These are phyloP conservation scores for Cryptococcus floricola DNA, from an alignment of 1,284 basidiomycete genomes.

Conservation along the genomic window DNA sequence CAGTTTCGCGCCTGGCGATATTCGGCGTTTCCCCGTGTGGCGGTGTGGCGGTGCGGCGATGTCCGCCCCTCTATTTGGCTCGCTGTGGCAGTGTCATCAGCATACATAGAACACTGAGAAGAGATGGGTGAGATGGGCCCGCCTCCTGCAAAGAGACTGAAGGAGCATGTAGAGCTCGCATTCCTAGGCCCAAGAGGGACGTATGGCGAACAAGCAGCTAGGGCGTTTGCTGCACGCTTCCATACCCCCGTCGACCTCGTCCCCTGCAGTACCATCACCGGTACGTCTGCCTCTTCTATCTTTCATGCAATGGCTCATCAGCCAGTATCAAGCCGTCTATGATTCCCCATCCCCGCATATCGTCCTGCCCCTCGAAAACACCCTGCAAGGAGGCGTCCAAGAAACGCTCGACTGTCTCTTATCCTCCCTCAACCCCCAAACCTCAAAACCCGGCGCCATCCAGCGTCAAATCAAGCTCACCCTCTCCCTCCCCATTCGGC, in stretches of 20 bases:
- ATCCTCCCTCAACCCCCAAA: constrained; percentile 1
- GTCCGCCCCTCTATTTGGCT: too few relatives aligned
- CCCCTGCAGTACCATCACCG: constrained; percentile 32
- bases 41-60: too few relatives aligned
- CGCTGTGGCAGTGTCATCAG: too few relatives aligned
- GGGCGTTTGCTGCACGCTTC: constrained; percentile 18
- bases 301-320: neutral
- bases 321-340: constrained; percentile 26
- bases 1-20: too few relatives aligned
- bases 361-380: constrained; percentile 48
- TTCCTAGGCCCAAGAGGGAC: constrained; percentile 48
- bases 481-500: constrained; percentile 35
- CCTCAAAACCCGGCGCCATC: too few relatives aligned
- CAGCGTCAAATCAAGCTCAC: constrained; percentile 1
- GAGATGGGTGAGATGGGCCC: neutral
- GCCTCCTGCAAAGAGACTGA: neutral
- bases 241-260: constrained; percentile 18
- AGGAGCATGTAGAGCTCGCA: constrained; percentile 17
- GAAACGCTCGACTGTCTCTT: constrained; percentile 45
- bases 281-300: constrained; percentile 15
- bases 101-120: too few relatives aligned
- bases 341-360: constrained; percentile 20
- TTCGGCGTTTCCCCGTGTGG: too few relatives aligned
- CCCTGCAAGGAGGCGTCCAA: constrained; percentile 44
- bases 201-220: constrained; percentile 43